A percentile compares a stretch with the other conserved stretches of the same genome.
phyloP scores from a whole-genome alignment of 2,329 filamentous ascomycete genomes.

The Rosellinia necatrix region DNA sequence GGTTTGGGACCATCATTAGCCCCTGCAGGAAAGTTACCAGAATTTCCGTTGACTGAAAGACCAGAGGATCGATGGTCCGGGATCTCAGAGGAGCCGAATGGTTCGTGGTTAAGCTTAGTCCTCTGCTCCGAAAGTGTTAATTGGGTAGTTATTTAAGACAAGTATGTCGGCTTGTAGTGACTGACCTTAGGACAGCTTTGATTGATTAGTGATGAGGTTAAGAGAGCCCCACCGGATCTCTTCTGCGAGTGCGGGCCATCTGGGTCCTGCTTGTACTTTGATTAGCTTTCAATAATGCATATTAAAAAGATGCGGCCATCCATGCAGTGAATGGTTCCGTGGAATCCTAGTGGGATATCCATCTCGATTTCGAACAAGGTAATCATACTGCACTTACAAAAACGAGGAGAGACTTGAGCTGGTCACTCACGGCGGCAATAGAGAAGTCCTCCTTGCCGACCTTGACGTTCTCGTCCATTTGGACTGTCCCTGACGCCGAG shows the following conservation, averaged over 20 bases:
- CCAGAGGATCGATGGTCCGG: constrained; percentile 66
- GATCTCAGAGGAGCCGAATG: constrained; percentile 35
- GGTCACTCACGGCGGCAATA: constrained; percentile 40
- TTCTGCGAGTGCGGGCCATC: constrained; percentile 40
- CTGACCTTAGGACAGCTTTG: constrained; percentile 59
- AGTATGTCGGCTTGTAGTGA: neutral
- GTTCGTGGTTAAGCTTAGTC: constrained; percentile 47
- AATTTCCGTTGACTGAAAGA: constrained; percentile 63
- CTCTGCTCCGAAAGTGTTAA: constrained; percentile 19
- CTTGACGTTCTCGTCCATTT: constrained; percentile 45
- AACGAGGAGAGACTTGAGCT: constrained; percentile 36
- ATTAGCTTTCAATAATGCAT: constrained; percentile 17
- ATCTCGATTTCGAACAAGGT: constrained; percentile 2
- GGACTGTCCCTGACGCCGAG: constrained; percentile 39
- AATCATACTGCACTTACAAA: constrained; percentile 39
- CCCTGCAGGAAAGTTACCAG: constrained; percentile 51
- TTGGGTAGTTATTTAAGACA: neutral
- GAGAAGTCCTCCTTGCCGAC: constrained; percentile 45
- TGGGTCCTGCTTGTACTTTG: constrained; percentile 29
- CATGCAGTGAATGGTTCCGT: too few species aligned
- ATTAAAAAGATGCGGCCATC: too few species aligned
- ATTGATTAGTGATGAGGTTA: constrained; percentile 60
- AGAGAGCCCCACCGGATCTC: constrained; percentile 53
- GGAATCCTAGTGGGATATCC: too few species aligned
- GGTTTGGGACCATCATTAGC: constrained; percentile 42